A percentile compares a stretch with the other conserved stretches of the same genome.
phyloP scores from a whole-genome alignment of 352 stramenopile genomes.

The Phytophthora fragariaefolia region DNA sequence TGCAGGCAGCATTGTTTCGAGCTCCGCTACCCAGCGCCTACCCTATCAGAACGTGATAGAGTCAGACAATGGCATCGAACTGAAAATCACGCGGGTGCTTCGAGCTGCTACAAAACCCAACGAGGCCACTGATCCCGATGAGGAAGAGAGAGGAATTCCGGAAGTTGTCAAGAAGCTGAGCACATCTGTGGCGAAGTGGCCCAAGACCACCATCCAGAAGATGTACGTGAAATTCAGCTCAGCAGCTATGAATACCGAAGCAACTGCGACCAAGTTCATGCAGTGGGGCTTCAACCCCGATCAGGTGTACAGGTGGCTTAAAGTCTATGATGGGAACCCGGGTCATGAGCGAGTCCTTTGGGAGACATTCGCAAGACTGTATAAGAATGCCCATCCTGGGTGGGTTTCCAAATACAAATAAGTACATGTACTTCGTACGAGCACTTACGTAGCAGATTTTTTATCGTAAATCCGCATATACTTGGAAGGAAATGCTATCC shows the following conservation, averaged over 20 bases:
- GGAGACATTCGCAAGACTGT: not conserved
- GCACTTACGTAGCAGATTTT: too few relatives aligned
- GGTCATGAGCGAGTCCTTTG: not conserved
- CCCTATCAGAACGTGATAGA: too few relatives aligned
- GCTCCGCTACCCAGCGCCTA: too few relatives aligned
- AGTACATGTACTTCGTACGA: too few relatives aligned
- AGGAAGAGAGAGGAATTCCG: constrained; percentile 2
- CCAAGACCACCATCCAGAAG: not conserved
- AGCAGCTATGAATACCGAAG: not conserved
- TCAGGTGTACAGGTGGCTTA: constrained; percentile 2
- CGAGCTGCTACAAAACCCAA: not conserved
- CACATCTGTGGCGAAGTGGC: not conserved
- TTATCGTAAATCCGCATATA: too few relatives aligned
- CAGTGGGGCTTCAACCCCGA: not conserved
- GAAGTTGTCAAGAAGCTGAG: not conserved
- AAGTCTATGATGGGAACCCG: not conserved
- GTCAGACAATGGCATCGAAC: too few relatives aligned
- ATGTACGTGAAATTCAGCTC: not conserved
- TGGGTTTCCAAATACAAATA: not conserved
- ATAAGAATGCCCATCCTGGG: not conserved
- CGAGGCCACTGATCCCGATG: not conserved
- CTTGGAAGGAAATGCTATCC: too few relatives aligned
- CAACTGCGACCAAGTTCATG: not conserved
- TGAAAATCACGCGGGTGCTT: too few relatives aligned
- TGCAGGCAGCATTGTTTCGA: too few relatives aligned